phyloP scores from a whole-genome alignment of 768 basidiomycete genomes.

The Erythrobasidium yunnanense region DNA sequence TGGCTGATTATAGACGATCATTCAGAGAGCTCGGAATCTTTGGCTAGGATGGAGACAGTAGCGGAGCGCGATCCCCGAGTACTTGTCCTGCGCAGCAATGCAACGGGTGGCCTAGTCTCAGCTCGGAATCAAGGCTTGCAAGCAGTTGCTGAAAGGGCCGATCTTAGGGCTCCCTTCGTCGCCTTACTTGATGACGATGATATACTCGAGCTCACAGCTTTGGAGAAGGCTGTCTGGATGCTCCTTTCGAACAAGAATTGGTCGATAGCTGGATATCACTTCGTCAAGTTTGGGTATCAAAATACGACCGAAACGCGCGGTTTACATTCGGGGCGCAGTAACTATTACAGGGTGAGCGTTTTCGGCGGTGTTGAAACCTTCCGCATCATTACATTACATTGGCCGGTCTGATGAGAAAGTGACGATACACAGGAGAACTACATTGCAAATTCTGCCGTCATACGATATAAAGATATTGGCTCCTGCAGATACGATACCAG shows the following conservation, averaged over 20 bases:
- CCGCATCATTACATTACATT: neutral
- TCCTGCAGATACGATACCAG: slow-evolving; percentile 29
- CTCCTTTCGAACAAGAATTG: slow-evolving; percentile 31
- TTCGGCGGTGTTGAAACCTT: neutral
- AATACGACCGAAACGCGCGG: slow-evolving; percentile 35
- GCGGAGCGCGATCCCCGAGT: slow-evolving; percentile 28
- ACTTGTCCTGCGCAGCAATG: slow-evolving; percentile 19
- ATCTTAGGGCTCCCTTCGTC: neutral
- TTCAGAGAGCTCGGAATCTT: neutral
- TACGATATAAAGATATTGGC: slow-evolving; percentile 3
- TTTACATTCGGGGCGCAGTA: slow-evolving; percentile 25
- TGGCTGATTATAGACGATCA: slow-evolving; percentile 37
- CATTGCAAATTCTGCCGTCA: slow-evolving; percentile 32
- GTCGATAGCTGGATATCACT: slow-evolving; percentile 32
- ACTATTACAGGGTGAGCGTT: slow-evolving; percentile 5
- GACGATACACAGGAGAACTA: slow-evolving; percentile 28
- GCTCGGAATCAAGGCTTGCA: slow-evolving; percentile 30
- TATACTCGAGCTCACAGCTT: slow-evolving; percentile 33
- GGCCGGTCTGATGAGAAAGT: neutral
- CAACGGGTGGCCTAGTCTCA: slow-evolving; percentile 18
- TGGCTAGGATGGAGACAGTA: neutral
- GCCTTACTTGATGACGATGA: slow-evolving; percentile 23
- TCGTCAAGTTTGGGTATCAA: slow-evolving; percentile 32
- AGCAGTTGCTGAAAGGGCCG: slow-evolving; percentile 6
- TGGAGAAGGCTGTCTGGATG: slow-evolving; percentile 35